Evolutionary conservation across 2,329 filamentous ascomycete genomes (phyloP).

Genomic region (Fusarium sublunatum): DNA sequence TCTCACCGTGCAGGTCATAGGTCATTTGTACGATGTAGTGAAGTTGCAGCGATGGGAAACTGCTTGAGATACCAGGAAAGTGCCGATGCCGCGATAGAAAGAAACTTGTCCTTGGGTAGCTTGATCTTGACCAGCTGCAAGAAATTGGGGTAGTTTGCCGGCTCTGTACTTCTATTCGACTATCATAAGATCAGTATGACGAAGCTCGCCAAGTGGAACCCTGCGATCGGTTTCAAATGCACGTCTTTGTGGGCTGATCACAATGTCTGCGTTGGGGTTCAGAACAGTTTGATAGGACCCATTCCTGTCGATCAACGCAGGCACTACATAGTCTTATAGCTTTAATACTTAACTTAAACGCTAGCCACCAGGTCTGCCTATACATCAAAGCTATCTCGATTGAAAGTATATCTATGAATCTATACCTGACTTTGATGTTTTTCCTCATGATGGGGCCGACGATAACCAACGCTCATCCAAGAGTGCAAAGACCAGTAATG

Average conservation of each 20-base stretch:
- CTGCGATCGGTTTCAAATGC: slow-evolving; percentile 1
- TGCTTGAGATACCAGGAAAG: slow-evolving; percentile 52
- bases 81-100: slow-evolving; percentile 48
- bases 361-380: no score
- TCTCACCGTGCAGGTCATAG: slow-evolving; percentile 25
- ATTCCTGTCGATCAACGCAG: no score
- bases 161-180: slow-evolving; percentile 1
- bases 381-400: no score
- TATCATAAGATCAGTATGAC: slow-evolving; percentile 18
- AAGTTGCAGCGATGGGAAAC: slow-evolving; percentile 49
- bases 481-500: slow-evolving; percentile 3
- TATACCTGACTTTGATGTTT: no score
- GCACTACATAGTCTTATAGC: no score
- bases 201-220: slow-evolving; percentile 17
- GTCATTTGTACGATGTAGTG: slow-evolving; percentile 48
- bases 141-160: no score
- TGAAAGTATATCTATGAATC: no score
- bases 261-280: background rate
- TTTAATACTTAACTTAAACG: no score
- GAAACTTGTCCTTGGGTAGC: slow-evolving; percentile 24
- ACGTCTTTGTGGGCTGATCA: background rate
- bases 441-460: background rate
- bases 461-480: slow-evolving; percentile 3
- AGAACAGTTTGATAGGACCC: no score
- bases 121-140: no score